phyloP scores from a whole-genome alignment of 805 yeast genomes.

The Yarrowia osloensis region DNA sequence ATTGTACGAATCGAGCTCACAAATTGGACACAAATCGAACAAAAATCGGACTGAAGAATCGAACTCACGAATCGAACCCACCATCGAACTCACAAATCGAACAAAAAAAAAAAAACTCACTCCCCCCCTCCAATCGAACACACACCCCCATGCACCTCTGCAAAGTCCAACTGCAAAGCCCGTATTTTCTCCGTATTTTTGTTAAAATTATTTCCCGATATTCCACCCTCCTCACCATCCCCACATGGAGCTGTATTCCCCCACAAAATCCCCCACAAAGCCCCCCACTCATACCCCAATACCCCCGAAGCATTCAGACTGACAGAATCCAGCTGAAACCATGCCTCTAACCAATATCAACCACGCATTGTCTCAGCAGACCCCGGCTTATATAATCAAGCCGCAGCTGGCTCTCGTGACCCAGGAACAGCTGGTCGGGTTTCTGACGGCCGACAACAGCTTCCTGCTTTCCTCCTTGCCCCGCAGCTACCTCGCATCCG shows the following conservation, averaged over 20 bases:
- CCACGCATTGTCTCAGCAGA: slow-evolving; percentile 26
- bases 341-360: background rate
- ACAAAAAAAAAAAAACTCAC: background rate
- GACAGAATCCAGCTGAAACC: background rate
- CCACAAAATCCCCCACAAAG: no score
- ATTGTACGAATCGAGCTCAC: no score
- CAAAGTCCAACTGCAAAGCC: no score
- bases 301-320: background rate
- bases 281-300: background rate
- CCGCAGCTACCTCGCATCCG: background rate
- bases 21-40: no score
- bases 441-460: background rate
- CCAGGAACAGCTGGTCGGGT: background rate
- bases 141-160: background rate
- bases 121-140: background rate
- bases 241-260: no score
- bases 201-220: no score
- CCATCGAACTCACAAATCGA: no score
- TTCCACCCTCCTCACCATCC: no score
- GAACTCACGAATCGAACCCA: background rate
- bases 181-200: no score
- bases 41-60: background rate
- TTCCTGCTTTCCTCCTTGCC: background rate
- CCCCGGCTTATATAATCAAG: slow-evolving; percentile 23
- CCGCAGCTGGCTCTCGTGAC: background rate